Evolutionary conservation across 768 basidiomycete genomes (phyloP).

Genomic region (Hericium rajendrae): DNA sequence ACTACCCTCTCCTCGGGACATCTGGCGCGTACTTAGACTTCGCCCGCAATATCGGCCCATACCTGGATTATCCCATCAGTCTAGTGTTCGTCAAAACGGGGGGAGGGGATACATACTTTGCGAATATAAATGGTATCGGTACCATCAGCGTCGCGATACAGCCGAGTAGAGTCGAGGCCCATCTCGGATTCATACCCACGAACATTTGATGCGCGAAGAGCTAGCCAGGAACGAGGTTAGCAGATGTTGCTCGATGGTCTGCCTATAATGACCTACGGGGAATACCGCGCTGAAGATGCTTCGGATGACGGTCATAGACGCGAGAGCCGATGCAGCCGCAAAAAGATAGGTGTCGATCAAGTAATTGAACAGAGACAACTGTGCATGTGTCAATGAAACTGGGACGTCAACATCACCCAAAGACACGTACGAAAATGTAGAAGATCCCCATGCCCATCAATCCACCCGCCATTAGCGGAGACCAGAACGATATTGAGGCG

Average conservation of each 20-base stretch:
- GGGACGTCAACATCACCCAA: too few species aligned
- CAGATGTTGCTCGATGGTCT: constrained; percentile 46
- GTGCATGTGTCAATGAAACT: neutral
- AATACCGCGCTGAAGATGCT: constrained; percentile 36
- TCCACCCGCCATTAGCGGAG: constrained; percentile 40
- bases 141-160: constrained; percentile 40
- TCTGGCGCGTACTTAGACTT: constrained; percentile 8
- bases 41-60: constrained; percentile 11
- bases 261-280: constrained; percentile 10
- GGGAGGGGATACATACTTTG: constrained; percentile 1
- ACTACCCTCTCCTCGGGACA: too few species aligned
- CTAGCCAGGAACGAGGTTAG: constrained; percentile 21
- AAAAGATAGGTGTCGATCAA: constrained; percentile 50
- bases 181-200: constrained; percentile 34
- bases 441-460: constrained; percentile 43
- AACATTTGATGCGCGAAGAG: constrained; percentile 53
- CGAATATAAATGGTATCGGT: constrained; percentile 26
- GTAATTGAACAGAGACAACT: constrained; percentile 50
- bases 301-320: constrained; percentile 41
- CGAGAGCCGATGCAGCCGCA: constrained; percentile 47
- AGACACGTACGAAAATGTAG: constrained; percentile 37
- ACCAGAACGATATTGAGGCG: constrained; percentile 42
- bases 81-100: neutral
- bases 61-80: neutral
- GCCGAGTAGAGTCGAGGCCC: constrained; percentile 54